Evolutionary conservation across 352 stramenopile species (phyloP).

Genomic region (Plasmopara muralis): DNA sequence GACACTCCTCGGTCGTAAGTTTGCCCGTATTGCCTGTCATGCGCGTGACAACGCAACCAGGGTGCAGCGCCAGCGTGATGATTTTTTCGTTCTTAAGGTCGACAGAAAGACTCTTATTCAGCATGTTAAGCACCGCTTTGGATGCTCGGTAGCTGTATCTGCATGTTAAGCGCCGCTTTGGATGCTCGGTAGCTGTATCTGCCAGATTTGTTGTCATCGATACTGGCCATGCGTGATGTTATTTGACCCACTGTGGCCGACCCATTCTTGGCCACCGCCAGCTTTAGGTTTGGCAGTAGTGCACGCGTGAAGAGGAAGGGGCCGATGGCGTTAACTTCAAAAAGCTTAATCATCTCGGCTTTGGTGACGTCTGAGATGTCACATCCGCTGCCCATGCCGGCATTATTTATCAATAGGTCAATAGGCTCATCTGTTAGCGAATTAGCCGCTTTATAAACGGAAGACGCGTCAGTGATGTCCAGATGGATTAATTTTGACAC

Average conservation of each 20-base stretch:
- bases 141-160: conserved; percentile 64
- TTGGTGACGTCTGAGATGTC: conserved; percentile 36
- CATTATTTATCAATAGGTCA: conserved; percentile 63
- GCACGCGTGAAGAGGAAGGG: conserved; percentile 49
- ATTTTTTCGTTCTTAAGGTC: conserved; percentile 53
- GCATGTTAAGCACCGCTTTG: conserved; percentile 68
- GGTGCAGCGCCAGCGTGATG: conserved; percentile 34
- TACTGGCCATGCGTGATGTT: conserved; percentile 42
- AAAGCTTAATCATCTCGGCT: conserved; percentile 42
- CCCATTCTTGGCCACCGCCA: conserved; percentile 22
- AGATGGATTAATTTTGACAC: conserved; percentile 25
- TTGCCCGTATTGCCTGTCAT: conserved; percentile 23
- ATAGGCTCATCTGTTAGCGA: conserved; percentile 38
- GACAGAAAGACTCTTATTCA: conserved; percentile 39
- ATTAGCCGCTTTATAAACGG: conserved; percentile 31
- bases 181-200: conserved; percentile 63
- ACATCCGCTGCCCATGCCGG: conserved; percentile 33
- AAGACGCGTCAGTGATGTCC: conserved; percentile 28
- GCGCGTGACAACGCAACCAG: conserved; percentile 47
- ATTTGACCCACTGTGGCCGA: conserved; percentile 40
- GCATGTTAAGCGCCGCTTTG: conserved; percentile 67
- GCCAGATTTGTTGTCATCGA: conserved; percentile 27
- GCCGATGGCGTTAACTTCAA: conserved; percentile 56
- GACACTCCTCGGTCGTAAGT: too few relatives aligned
- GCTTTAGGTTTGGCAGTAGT: conserved; percentile 40